Evolutionary conservation across 257 asterid genomes (phyloP), one percentile per base, ranked within the genome.

Genomic region (Salvia hispanica): DNA sequence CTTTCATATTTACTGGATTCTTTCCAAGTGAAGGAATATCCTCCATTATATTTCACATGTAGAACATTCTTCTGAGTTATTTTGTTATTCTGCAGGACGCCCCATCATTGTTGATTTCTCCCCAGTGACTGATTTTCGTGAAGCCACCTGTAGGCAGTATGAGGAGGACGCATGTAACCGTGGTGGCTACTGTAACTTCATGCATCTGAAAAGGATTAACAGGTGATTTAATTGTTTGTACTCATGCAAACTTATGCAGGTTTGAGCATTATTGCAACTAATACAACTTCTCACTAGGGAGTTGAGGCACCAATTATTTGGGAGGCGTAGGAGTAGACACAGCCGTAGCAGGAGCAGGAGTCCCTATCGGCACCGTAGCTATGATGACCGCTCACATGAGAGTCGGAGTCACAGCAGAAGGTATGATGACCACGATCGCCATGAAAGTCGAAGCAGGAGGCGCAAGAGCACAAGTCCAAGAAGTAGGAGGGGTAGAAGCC

Each of bases 171-270:
- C 89, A 60, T 94, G 99, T 80, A 88, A 86, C 75, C 99, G 99
- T 71, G 96, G 97, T 76, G 98, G 99, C n/a, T 91, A 94, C 82
- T 94, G 99, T 79, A 94, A 94, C 75, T 94, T 94, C 75, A 94
- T 94, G 99, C 99, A 91, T 81, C 93, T 89, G 81, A 94, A 88
- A 82, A 85, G 82, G 81, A 91, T 94, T 71, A 70, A 97, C 89
- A 87, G 96, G 99, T 91, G 58, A 31, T 16, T 4, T 65, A n/a
- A 50, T 42, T 44, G 44, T 37, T 76, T 46, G 9, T 50, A 21
- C 10, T 11, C 15, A 15, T n/a, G 16, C 16, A 44, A 62, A 10
- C 11, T 0, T 2, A 42, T 45, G 7, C 28, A 44, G 43, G 14
- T 25, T n/a, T 47, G 12, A 10, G 16, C 6, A 46, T 13, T 12